Evolutionary conservation across 202 grass and related monocot species (phyloP), one percentile per base, ranked within the genome.

Genomic region (Cymbopogon flexuosus): DNA sequence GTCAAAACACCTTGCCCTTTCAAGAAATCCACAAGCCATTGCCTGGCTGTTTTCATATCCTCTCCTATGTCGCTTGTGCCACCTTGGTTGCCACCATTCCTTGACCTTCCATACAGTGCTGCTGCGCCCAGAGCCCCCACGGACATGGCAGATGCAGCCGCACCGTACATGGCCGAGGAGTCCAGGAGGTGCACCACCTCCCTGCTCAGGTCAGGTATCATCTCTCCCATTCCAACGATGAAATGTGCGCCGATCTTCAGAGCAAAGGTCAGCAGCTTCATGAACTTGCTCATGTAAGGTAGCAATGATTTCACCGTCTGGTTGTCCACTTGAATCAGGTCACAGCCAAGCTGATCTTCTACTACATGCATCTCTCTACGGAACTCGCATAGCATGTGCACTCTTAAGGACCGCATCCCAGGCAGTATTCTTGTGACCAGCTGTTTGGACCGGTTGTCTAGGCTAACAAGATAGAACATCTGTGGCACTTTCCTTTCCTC

Each of bases 21-120:
- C 84, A 98, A 83, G 86, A 98, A 98, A 86, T 93, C 95, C 16
- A 93, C 68, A 42, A 98, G 84, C 92, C 95, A 98, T 68, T 98
- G 95, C 80, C 88, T 87, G 0, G 92, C 92, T 10, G 79, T 73
- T 76, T 56, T 73, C 90, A 93, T 87, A 76, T 89, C 90, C 11
- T 87, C 91, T 49, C 52, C 72, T 76, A 93, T 85, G 81, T 93
- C 86, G 21, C 74, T 84, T 41, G 72, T 70, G 22, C 81, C 73
- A 65, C 70, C 69, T 75, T 77, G 79, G 72, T 33, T 79, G 14
- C 70, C 70, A 12, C 24, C 82, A 43, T 89, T 93, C 70, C 86
- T 84, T 14, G 72, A 70, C 65, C 33, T 88, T 64, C 86, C 87
- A 45, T 87, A 70, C 83, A 90, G 77, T 16, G 81, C 84, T 1